Base-by-base conservation (phyloP, 2,329 filamentous ascomycete species). In the Claviceps purpurea region DNA sequence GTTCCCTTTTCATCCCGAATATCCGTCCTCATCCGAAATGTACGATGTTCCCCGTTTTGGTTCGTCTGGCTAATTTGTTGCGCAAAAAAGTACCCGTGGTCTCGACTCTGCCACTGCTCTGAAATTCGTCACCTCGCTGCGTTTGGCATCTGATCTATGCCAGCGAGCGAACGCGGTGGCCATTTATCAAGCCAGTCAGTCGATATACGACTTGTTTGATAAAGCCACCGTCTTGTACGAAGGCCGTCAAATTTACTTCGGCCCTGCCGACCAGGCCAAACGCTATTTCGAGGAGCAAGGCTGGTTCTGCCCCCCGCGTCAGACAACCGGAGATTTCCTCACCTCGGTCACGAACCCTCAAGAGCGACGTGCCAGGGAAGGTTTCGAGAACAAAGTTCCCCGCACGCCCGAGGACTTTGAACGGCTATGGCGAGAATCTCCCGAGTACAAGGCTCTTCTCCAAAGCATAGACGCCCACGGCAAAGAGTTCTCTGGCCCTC, bases 211-310 rank as follows among this genome's bases (percentile, higher is more conserved):
- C 39, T 68, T 81, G 16, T 90, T 91, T 59, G 85, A 91, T 67
- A 89, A 89, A 62, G 79, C 78, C 0, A 74, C 81, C 0, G 82
- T 91, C 0, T 70, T 90, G 0, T 89, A 90, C 60, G 83, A 89
- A 61, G 87, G 87, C 1, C 76, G 82, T 0, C 78, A 90, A 61
- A 90, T 90, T 56, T 91, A 81, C 68, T 90, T 84, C 56, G 87
- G 87, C 0, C 76, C 78, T 0, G 77, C 80, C 0, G 62, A 60
- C 5, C 63, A 71, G 2, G 86, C 85, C 0, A 81, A 76, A 59
- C 63, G 63, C 0, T 89, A 81, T 65, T 89, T 90, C 55, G 77
- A 81, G 58, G 68, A 75, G 13, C 78, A 85, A 65, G 86, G 86
- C 42, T 90, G 79, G 74, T 63, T 75, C 38, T 87, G 84, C 58